Percentiles rank a stretch among this genome's conserved stretches.
These are phyloP conservation scores for Barnettozyma sp. DNA, from an alignment of 805 yeast genomes.

Conservation along the genomic window DNA sequence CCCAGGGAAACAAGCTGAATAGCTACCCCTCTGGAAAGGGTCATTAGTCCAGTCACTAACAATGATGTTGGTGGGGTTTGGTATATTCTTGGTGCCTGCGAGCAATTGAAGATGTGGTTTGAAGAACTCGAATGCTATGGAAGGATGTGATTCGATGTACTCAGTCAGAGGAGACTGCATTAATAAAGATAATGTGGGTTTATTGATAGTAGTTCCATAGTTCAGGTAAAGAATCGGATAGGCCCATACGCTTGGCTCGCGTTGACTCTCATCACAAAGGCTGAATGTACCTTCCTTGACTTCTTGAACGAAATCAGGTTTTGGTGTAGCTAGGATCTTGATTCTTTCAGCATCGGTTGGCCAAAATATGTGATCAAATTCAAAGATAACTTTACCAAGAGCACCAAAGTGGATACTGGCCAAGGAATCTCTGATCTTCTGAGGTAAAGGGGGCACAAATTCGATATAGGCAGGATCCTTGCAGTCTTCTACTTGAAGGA, in stretches of 20 bases:
- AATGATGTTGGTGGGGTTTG: conserved; percentile 36
- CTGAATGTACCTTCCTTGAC: too few species aligned
- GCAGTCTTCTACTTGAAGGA: conserved; percentile 38
- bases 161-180: conserved; percentile 71
- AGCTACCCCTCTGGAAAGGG: conserved; percentile 76
- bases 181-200: conserved; percentile 54
- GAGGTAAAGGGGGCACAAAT: conserved; percentile 55
- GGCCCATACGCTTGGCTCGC: conserved; percentile 35
- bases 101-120: conserved; percentile 33
- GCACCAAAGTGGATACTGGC: conserved; percentile 52
- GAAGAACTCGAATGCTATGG: conserved; percentile 49
- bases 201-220: conserved; percentile 39
- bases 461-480: conserved; percentile 38
- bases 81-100: conserved; percentile 18
- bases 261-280: conserved; percentile 3
- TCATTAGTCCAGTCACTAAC: conserved; percentile 75
- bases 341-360: conserved; percentile 43
- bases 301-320: conserved; percentile 15
- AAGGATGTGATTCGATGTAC: conserved; percentile 43
- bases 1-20: conserved; percentile 60
- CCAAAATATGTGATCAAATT: conserved; percentile 63
- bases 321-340: conserved; percentile 36
- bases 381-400: conserved; percentile 67
- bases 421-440: conserved; percentile 35
- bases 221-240: conserved; percentile 61